These are phyloP conservation scores for Alternaria panax DNA, from an alignment of 2,329 filamentous ascomycete genomes.

Conservation along the genomic window DNA sequence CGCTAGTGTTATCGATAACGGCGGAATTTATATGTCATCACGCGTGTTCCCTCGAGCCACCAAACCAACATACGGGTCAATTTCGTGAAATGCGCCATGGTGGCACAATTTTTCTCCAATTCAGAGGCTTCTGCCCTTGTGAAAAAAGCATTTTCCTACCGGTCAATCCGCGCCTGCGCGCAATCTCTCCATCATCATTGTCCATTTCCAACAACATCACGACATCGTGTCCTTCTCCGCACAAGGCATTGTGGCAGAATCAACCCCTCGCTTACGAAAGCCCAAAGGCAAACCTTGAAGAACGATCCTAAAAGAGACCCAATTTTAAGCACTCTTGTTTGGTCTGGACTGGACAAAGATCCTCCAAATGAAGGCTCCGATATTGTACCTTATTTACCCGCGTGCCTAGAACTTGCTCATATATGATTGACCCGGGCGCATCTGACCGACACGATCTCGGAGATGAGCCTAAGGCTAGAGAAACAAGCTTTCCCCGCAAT, in stretches of 20 bases:
- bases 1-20: constrained; percentile 13
- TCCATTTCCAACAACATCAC: neutral
- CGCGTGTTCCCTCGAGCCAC: neutral
- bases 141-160: neutral
- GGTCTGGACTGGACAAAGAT: constrained; percentile 8
- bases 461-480: constrained; percentile 20
- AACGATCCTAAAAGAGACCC: neutral
- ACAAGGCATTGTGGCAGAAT: neutral
- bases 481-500: constrained; percentile 44
- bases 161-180: neutral
- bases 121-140: neutral
- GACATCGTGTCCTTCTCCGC: neutral
- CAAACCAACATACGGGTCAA: neutral
- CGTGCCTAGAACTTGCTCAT: constrained; percentile 30
- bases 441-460: constrained; percentile 26
- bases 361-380: neutral
- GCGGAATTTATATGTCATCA: neutral
- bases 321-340: neutral
- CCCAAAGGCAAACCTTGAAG: neutral
- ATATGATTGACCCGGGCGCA: constrained; percentile 17
- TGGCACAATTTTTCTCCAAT: neutral
- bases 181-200: neutral
- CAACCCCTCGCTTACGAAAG: neutral
- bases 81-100: neutral
- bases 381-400: constrained; percentile 40